Base-by-base conservation (phyloP, 257 asterid genomes). In the Solanum peruvianum region DNA sequence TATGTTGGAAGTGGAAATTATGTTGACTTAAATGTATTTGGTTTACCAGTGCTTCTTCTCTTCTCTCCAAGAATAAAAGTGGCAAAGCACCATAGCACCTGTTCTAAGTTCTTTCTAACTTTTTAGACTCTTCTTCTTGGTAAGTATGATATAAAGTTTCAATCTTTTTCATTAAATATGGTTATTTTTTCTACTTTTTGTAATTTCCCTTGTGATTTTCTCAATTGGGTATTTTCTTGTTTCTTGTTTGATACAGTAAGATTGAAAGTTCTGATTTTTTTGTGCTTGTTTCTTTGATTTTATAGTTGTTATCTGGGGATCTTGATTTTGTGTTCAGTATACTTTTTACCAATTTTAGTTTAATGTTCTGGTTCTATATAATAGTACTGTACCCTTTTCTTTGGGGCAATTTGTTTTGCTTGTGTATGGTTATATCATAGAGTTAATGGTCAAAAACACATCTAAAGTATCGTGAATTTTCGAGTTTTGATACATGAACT, bases 171-270 rank as follows among this genome's bases (percentile, higher is more conserved):
- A 80, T 80, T 6, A 47, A 80, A 80, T 11, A 47, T 29, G 67
- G 18, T 9, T 80, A 16, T 9, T 27, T 21, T 27, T 27, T 45
- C 18, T 37, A 11, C 16, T 73, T 73, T 37, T 21, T 73, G 31
- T 73, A 6, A 37, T 73, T 73, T 11, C 16, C 39, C 29, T 72
- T 25, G 13, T 83, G 21, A 41, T 72, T 27, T 25, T 71, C 60
- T 83, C 41, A 27, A 56, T n/a, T 83, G 80, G 89, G 87, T 56
- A 83, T 83, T 87, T 20, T 83, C 56, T 87, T 35, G 35, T 56
- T 52, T 31, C 67, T 71, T 82, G 21, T 82, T 52, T 56, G 9
- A 37, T 27, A 37, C n/a, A 18, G 6, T 71, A 35, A 31, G 41
- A 27, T 58, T 56, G n/a, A n/a, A 52, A 9, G 69, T 10, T 82